Evolutionary conservation across 2,329 filamentous ascomycete genomes (phyloP).

Genomic region (Phyllosticta capitalensis): DNA sequence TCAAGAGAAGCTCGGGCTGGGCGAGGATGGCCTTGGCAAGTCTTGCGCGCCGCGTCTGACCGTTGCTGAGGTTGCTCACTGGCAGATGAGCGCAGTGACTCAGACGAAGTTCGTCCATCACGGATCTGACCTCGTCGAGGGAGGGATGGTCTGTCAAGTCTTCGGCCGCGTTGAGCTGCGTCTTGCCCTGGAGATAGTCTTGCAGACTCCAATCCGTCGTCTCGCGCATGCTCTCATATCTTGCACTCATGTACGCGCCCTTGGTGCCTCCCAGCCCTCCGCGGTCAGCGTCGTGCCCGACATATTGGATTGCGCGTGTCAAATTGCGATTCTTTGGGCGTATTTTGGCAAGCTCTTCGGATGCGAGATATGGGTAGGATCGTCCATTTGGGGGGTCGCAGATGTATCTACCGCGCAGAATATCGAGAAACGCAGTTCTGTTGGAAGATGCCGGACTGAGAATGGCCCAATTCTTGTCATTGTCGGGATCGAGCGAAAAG

Average conservation of each 20-base stretch:
- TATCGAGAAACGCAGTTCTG: constrained; percentile 73
- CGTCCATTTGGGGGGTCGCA: constrained; percentile 66
- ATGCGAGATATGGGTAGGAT: constrained; percentile 68
- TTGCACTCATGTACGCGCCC: constrained; percentile 67
- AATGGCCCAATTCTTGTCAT: constrained; percentile 66
- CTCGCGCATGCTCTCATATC: constrained; percentile 83
- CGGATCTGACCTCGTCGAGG: constrained; percentile 37
- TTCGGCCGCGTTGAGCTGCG: constrained; percentile 66
- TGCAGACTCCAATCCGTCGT: constrained; percentile 76
- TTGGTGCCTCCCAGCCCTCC: constrained; percentile 40
- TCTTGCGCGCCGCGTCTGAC: constrained; percentile 75
- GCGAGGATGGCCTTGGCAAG: constrained; percentile 79
- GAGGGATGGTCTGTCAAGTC: neutral
- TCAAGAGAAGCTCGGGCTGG: constrained; percentile 68
- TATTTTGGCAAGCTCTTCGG: constrained; percentile 45
- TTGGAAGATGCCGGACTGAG: constrained; percentile 70
- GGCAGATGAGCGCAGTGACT: constrained; percentile 64
- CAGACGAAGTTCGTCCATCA: constrained; percentile 63
- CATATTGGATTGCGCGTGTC: constrained; percentile 68
- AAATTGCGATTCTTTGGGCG: constrained; percentile 48
- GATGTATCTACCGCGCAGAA: constrained; percentile 66
- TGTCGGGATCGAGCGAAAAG: constrained; percentile 57
- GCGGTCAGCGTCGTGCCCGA: constrained; percentile 76
- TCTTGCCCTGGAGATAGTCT: constrained; percentile 75
- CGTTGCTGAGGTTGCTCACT: constrained; percentile 85